phyloP scores from a whole-genome alignment of 352 stramenopile species.

The Phytophthora tentaculata region DNA sequence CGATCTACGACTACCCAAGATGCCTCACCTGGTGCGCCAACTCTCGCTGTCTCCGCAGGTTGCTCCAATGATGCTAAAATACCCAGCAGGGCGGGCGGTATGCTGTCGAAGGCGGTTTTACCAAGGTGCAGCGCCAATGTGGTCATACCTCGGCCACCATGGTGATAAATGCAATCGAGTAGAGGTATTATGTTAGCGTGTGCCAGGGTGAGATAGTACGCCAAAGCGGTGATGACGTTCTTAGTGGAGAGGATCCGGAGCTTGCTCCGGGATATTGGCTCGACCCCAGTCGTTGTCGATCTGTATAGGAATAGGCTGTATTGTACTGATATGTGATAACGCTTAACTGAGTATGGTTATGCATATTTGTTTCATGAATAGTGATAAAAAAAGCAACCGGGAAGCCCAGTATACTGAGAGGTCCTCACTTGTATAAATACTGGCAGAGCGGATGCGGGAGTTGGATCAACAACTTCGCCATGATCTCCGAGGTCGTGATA shows the following conservation, averaged over 20 bases:
- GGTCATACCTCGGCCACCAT: neutral
- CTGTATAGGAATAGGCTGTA: neutral
- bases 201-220: neutral
- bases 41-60: no score
- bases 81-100: neutral
- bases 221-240: neutral
- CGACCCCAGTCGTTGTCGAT: neutral
- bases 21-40: no score
- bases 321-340: neutral
- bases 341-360: neutral
- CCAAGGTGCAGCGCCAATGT: neutral
- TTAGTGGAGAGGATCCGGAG: neutral
- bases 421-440: neutral
- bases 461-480: conserved; percentile 1
- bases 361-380: neutral
- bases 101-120: neutral
- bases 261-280: neutral
- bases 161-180: neutral
- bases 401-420: neutral
- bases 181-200: neutral
- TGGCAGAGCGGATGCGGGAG: conserved; percentile 2
- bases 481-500: conserved; percentile 3
- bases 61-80: neutral
- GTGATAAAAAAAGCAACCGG: neutral
- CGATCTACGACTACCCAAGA: no score